These are phyloP conservation scores for Neocallimastix lanati DNA, from an alignment of 192 early-diverging fungal species.

Conservation along the genomic window DNA sequence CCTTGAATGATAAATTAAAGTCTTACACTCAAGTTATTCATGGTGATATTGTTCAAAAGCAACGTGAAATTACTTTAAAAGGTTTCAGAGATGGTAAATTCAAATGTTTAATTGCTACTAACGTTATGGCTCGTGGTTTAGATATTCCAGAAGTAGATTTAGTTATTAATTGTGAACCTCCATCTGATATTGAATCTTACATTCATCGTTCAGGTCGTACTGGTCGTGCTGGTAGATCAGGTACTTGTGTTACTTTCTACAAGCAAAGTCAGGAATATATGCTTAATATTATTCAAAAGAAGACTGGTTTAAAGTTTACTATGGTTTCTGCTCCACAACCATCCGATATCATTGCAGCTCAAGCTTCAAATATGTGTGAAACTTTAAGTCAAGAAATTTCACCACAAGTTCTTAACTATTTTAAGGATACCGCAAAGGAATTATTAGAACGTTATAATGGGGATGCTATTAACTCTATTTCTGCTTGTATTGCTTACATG, in stretches of 20 bases:
- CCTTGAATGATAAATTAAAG: slow-evolving; percentile 53
- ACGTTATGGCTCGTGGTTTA: slow-evolving; percentile 86
- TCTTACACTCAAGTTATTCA: slow-evolving; percentile 60
- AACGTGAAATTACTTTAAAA: slow-evolving; percentile 61
- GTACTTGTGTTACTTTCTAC: slow-evolving; percentile 84
- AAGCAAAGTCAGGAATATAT: slow-evolving; percentile 72
- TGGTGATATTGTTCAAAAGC: slow-evolving; percentile 65
- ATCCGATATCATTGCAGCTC: slow-evolving; percentile 68
- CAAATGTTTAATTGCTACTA: slow-evolving; percentile 74
- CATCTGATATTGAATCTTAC: slow-evolving; percentile 81
- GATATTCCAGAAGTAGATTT: slow-evolving; percentile 94
- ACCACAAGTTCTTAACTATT: slow-evolving; percentile 58
- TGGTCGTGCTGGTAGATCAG: slow-evolving; percentile 72
- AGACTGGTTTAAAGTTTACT: slow-evolving; percentile 65
- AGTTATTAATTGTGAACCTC: slow-evolving; percentile 91
- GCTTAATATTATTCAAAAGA: slow-evolving; percentile 51
- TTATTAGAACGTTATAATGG: slow-evolving; percentile 47
- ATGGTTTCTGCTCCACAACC: slow-evolving; percentile 70
- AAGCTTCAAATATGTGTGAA: slow-evolving; percentile 56
- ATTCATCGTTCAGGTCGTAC: slow-evolving; percentile 91
- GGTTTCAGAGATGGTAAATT: slow-evolving; percentile 74
- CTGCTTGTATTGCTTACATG: slow-evolving; percentile 74
- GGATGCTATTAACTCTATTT: slow-evolving; percentile 57
- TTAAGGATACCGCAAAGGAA: slow-evolving; percentile 49
- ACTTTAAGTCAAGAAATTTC: slow-evolving; percentile 42